These are phyloP conservation scores for Fremontodendron californicum DNA, from an alignment of 345 rosid species.

Conservation along the genomic window DNA sequence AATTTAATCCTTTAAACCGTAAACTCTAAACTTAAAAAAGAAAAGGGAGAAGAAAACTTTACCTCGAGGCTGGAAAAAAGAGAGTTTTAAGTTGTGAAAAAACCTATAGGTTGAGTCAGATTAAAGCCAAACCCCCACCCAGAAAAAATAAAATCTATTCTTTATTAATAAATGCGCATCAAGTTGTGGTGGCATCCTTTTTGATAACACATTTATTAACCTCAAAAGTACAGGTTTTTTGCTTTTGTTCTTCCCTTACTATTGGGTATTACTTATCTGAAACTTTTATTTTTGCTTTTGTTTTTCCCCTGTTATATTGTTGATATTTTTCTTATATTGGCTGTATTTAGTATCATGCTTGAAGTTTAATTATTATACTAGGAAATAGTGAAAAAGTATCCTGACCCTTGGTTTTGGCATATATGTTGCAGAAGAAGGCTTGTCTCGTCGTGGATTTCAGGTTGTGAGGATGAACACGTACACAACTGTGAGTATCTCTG, in stretches of 20 bases:
- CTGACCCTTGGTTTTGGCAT: conserved; percentile 14
- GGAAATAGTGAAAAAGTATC: not conserved
- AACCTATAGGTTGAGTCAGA: not conserved
- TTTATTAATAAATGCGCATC: not conserved
- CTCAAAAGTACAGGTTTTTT: not conserved
- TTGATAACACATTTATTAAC: not conserved
- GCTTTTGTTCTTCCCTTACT: not conserved
- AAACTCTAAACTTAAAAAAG: not conserved
- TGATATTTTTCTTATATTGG: not conserved
- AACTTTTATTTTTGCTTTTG: not conserved
- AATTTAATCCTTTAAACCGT: not conserved
- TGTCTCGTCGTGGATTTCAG: conserved; percentile 83
- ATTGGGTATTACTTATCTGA: not conserved
- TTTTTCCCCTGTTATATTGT: not conserved
- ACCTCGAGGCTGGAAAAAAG: not conserved
- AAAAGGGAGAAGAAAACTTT: not conserved
- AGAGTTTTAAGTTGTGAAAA: not conserved
- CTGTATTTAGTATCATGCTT: not conserved
- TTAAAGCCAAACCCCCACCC: not conserved
- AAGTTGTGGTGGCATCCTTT: not conserved
- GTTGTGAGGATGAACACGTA: conserved; percentile 88
- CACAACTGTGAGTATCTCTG: conserved; percentile 65
- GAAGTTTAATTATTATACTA: not conserved
- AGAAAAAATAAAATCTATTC: not conserved
- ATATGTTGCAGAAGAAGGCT: conserved; percentile 69